Base-by-base conservation (phyloP, 495 filamentous ascomycete species). In the Penicillium subrubescens region DNA sequence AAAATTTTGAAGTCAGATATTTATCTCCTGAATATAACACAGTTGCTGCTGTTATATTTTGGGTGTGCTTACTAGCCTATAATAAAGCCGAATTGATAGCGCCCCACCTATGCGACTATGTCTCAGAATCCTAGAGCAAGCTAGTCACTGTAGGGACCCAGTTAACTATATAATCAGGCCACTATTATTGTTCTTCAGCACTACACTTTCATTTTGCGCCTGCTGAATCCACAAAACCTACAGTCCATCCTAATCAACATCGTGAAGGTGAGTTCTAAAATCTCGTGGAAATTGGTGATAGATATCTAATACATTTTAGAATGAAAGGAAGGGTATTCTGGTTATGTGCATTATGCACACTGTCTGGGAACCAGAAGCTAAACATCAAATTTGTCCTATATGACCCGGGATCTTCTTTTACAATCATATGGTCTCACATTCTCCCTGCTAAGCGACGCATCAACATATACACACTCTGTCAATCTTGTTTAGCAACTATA, bases 381-480 rank as follows among this genome's bases (percentile, higher is more conserved):
- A 31, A 53, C 17, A 33, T 33, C 50, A 27, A 53, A 53, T 33
- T 53, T 53, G 29, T 53, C 50, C 15, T 25, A 25, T 53, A 53
- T 53, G 12, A 53, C 17, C 50, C 50, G 6, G 29, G 50, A 53
- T 53, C 50, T 31, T 53, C 50, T 53, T 53, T 33, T n/a, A 53
- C 6, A 33, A 53, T 53, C 12, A 29, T 29, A 11, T 53, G 12
- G 25, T 53, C 50, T 17, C 15, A 53, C 25, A 3, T 33, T 53
- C 25, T 53, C n/a, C 50, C 50, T 17, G 29, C 50, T 5, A 53
- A 53, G 29, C 50, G 50, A 29, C 50, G 8, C 11, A 53, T 53
- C 25, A 33, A 53, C 15, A 31, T 53, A 53, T 33, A 53, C 11
- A 53, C 50, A 53, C 25, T 53, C 50, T 53, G 50, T 53, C 15